A percentile compares a stretch with the other conserved stretches of the same genome.
These are phyloP conservation scores for Chrysosporium queenslandicum DNA, from an alignment of 2,329 filamentous ascomycete species.

Conservation along the genomic window DNA sequence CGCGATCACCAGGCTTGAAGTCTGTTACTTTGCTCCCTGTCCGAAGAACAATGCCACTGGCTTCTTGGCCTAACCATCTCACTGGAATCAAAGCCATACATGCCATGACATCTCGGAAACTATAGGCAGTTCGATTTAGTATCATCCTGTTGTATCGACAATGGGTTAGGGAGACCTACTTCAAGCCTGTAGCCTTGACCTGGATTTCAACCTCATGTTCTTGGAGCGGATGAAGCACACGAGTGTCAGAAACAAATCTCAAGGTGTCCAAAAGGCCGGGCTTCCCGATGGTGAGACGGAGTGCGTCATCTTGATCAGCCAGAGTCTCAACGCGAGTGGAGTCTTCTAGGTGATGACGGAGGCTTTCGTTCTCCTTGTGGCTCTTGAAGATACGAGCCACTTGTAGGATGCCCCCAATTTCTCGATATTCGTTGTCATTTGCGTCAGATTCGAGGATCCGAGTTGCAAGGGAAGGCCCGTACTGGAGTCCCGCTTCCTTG, in stretches of 20 bases:
- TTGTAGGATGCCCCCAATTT: not conserved
- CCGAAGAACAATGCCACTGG: constrained; percentile 6
- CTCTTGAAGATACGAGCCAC: not conserved
- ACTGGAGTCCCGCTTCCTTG: too few species aligned
- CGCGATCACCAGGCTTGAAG: not conserved
- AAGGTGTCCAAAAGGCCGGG: not conserved
- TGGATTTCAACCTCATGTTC: too few species aligned
- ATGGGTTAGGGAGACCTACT: too few species aligned
- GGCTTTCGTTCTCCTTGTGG: not conserved
- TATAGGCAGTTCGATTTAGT: too few species aligned
- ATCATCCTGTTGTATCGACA: too few species aligned
- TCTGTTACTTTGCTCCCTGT: not conserved
- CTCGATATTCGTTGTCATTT: not conserved
- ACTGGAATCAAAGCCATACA: constrained; percentile 8
- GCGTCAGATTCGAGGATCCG: not conserved
- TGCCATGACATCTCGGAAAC: constrained; percentile 19
- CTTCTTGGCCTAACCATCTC: not conserved
- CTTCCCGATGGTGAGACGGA: not conserved
- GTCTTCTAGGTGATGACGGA: not conserved
- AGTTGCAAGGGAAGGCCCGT: not conserved
- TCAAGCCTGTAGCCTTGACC: too few species aligned
- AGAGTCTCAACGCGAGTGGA: not conserved
- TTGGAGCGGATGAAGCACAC: too few species aligned
- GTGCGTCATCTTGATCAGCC: not conserved
- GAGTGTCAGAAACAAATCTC: not conserved